Evolutionary conservation across 2,329 filamentous ascomycete genomes (phyloP).

Genomic region (Stemphylium beticola): DNA sequence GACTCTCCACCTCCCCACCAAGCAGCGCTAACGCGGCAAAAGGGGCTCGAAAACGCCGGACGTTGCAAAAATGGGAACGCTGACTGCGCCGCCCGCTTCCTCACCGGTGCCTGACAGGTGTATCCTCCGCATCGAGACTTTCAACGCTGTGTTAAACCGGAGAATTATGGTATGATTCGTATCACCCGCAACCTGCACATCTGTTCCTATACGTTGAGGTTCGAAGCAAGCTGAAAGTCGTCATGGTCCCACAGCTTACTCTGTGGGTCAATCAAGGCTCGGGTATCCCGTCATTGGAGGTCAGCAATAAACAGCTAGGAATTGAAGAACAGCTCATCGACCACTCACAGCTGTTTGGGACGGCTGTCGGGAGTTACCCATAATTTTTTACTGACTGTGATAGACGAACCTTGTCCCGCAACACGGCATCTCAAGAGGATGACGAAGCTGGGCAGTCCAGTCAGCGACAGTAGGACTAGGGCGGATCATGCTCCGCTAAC

Average conservation of each 20-base stretch:
- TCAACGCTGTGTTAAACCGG: slow-evolving; percentile 7
- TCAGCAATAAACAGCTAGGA: not conserved
- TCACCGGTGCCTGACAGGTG: slow-evolving; percentile 9
- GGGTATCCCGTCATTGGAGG: slow-evolving; percentile 16
- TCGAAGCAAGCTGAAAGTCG: slow-evolving; percentile 4
- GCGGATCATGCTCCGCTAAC: slow-evolving; percentile 2
- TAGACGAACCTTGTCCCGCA: not conserved
- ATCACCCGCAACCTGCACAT: not conserved
- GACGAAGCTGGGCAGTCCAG: not conserved
- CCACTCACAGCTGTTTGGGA: not conserved
- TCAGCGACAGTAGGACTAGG: slow-evolving; percentile 4
- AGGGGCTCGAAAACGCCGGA: slow-evolving; percentile 18
- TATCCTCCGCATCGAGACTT: slow-evolving; percentile 2
- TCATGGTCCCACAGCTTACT: not conserved
- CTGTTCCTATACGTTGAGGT: not conserved
- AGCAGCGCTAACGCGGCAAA: slow-evolving; percentile 14
- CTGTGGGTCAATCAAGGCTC: slow-evolving; percentile 3
- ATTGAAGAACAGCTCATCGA: not conserved
- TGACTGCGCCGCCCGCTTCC: slow-evolving; percentile 13
- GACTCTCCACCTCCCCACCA: slow-evolving; percentile 14
- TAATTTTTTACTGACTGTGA: not conserved
- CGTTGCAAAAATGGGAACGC: slow-evolving; percentile 20
- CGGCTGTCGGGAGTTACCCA: not conserved
- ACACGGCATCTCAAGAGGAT: not conserved
- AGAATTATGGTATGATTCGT: slow-evolving; percentile 5